Evolutionary conservation across 768 basidiomycete genomes (phyloP), one percentile per base, ranked within the genome.

Genomic region (Rhodotorula babjevae): DNA sequence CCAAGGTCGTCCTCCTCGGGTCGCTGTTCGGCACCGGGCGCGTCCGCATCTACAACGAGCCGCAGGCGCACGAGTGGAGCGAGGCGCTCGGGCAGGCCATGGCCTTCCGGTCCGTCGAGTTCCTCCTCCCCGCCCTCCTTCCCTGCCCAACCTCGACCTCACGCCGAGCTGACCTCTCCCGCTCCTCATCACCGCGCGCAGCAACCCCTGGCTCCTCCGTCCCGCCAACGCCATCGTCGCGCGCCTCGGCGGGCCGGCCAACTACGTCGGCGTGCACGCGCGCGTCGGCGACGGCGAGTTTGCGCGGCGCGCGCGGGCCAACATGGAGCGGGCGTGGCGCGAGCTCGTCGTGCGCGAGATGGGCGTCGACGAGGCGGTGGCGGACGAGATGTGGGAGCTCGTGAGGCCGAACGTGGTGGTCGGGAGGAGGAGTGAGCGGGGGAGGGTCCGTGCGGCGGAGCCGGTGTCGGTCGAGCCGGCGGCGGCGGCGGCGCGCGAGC

Each of bases 11-110:
- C 33, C 86, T 88, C 66, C 76, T 92, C 15, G 91, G 90, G 19
- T 87, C 88, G 0, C 83, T 92, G 3, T 91, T 91, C 80, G 90
- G 89, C 10, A 86, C 88, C 2, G 87, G 87, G 1, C 86, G 91
- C 18, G 81, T 91, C 3, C 10, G 36, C 21, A 15, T 21, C 4
- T 19, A 84, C 46, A 83, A 89, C 1, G 83, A 65, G 15, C 65
- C 70, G 15, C 23, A 53, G 21, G 62, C 59, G 25, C 9, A 21
- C 29, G 44, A 23, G 0, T 67, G 61, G 65, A 33, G 31, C 19
- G 46, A 64, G 25, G 19, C 58, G 2, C 61, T 89, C 61, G 85
- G 88, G 16, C 81, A 81, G 67, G 79, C 77, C 52, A 89, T 91
- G 88, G 80, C 82, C 27, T 85, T 87, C 76, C 75, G 50, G 50